A percentile compares a stretch with the other conserved stretches of the same genome.
These are phyloP conservation scores for Chaetomiaceae sp. DNA, from an alignment of 2,329 filamentous ascomycete species.

Conservation along the genomic window DNA sequence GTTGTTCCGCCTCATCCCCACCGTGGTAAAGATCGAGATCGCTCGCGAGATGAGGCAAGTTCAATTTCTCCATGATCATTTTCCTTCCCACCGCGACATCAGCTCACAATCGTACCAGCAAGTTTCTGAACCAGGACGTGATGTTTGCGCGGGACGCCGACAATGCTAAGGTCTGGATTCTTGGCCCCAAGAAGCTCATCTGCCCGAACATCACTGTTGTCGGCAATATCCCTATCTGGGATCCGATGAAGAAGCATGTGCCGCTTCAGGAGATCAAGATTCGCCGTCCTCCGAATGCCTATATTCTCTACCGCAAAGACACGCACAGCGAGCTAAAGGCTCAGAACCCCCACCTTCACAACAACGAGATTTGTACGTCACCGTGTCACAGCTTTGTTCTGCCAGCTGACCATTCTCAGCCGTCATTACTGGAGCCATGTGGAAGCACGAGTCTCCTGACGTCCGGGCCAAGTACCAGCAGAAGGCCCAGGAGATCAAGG, in stretches of 20 bases:
- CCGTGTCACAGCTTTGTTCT: neutral
- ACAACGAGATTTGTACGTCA: constrained; percentile 40
- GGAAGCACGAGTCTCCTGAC: constrained; percentile 29
- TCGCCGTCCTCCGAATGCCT: constrained; percentile 37
- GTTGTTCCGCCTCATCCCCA: constrained; percentile 8
- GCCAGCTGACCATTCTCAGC: constrained; percentile 26
- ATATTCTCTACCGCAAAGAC: constrained; percentile 38
- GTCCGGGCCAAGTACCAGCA: constrained; percentile 13
- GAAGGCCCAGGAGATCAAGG: constrained; percentile 13
- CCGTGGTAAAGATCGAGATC: constrained; percentile 5
- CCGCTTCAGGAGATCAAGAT: constrained; percentile 24
- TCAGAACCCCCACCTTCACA: constrained; percentile 31
- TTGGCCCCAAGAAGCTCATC: constrained; percentile 14
- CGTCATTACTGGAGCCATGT: constrained; percentile 32
- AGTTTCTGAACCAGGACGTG: constrained; percentile 11
- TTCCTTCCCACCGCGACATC: neutral
- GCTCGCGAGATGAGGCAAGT: constrained; percentile 14
- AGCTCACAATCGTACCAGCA: constrained; percentile 10
- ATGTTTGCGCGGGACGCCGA: constrained; percentile 16
- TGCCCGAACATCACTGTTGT: constrained; percentile 5
- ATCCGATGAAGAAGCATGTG: constrained; percentile 15
- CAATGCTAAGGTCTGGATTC: constrained; percentile 13
- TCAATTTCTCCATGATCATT: neutral
- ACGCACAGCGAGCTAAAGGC: constrained; percentile 32
- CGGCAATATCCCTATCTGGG: constrained; percentile 11